Evolutionary conservation across 805 yeast species (phyloP).

Genomic region (Kuraishia capsulata): DNA sequence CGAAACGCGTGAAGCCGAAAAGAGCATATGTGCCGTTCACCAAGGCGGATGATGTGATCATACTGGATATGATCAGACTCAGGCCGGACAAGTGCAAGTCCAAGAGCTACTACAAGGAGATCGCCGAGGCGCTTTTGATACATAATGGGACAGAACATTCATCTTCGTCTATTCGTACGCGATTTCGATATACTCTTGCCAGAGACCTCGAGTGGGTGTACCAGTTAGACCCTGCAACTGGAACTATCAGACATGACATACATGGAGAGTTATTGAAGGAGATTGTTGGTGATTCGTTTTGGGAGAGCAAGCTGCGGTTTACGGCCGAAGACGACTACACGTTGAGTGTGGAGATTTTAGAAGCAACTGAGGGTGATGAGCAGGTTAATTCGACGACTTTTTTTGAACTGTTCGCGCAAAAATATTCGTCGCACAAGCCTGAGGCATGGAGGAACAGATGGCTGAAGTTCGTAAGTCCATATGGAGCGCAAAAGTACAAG

Average conservation of each 20-base stretch:
- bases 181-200: constrained; percentile 38
- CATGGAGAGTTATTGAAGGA: constrained; percentile 32
- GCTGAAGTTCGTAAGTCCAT: constrained; percentile 57
- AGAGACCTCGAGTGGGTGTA: constrained; percentile 36
- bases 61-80: constrained; percentile 57
- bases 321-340: constrained; percentile 69
- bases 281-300: constrained; percentile 27
- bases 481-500: constrained; percentile 51
- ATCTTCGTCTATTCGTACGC: constrained; percentile 65
- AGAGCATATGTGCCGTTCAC: too few species aligned
- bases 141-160: too few species aligned
- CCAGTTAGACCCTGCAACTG: constrained; percentile 32
- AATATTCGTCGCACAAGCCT: constrained; percentile 45
- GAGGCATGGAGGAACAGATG: constrained; percentile 81
- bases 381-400: too few species aligned
- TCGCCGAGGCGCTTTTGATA: constrained; percentile 39
- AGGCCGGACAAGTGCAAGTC: constrained; percentile 62
- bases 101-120: constrained; percentile 54
- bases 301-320: constrained; percentile 48
- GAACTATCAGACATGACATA: constrained; percentile 30
- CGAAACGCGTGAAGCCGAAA: too few species aligned
- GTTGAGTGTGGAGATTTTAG: constrained; percentile 16
- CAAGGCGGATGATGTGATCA: constrained; percentile 53
- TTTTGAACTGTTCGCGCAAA: constrained; percentile 27
- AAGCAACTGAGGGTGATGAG: background rate